phyloP scores from a whole-genome alignment of 352 stramenopile genomes.

The Hyaloperonospora arabidopsidis region DNA sequence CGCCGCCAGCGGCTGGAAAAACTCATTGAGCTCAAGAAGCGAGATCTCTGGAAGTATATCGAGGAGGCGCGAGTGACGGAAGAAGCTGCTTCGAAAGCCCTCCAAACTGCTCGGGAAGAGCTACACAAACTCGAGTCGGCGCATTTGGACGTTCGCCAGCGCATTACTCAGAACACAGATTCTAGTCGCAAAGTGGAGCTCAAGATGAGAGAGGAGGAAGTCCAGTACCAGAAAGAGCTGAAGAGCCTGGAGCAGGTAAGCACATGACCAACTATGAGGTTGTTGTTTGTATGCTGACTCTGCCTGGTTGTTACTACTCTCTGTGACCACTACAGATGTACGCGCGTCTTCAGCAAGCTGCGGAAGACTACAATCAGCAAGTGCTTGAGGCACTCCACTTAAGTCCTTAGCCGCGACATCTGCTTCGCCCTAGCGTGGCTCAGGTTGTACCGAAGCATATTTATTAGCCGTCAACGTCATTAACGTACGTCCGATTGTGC shows the following conservation, averaged over 20 bases:
- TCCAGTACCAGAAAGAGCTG: constrained; percentile 55
- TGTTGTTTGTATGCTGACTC: constrained; percentile 7
- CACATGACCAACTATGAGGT: neutral
- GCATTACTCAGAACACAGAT: constrained; percentile 44
- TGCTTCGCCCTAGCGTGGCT: neutral
- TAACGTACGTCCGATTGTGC: no score
- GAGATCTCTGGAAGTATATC: constrained; percentile 58
- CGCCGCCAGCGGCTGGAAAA: constrained; percentile 70
- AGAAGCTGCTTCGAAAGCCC: constrained; percentile 45
- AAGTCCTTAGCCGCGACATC: constrained; percentile 14
- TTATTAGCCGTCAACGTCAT: no score
- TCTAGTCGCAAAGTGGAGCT: constrained; percentile 52
- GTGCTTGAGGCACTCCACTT: constrained; percentile 41
- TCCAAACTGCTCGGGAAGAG: constrained; percentile 46
- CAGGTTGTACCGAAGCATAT: neutral
- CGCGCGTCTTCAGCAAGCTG: constrained; percentile 45
- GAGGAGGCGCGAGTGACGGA: constrained; percentile 60
- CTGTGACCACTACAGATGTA: constrained; percentile 44
- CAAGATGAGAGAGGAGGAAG: constrained; percentile 57
- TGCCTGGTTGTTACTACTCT: neutral
- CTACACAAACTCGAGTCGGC: constrained; percentile 44
- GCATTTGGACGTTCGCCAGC: constrained; percentile 43
- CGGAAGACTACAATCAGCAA: constrained; percentile 63
- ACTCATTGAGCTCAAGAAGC: constrained; percentile 56
- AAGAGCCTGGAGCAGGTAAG: constrained; percentile 52